phyloP scores from a whole-genome alignment of 2,329 filamentous ascomycete species.

The Colletotrichum sidae region DNA sequence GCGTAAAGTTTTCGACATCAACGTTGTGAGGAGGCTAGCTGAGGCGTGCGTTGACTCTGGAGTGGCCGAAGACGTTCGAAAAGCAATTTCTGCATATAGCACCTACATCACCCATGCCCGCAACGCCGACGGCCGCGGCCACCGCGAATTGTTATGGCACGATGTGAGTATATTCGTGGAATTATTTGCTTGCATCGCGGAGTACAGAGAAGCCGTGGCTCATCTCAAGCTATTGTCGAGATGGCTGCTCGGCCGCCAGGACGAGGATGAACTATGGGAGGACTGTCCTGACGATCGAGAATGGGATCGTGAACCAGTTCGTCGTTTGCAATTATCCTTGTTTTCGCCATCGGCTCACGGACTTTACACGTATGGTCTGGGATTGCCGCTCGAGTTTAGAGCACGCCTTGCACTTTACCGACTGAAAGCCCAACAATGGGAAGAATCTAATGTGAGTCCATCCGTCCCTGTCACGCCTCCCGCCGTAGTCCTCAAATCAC shows the following conservation, averaged over 20 bases:
- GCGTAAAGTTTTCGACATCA: constrained; percentile 64
- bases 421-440: constrained; percentile 73
- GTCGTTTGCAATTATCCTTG: constrained; percentile 71
- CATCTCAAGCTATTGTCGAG: constrained; percentile 79
- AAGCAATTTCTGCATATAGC: constrained; percentile 62
- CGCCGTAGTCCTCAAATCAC: constrained; percentile 27
- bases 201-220: constrained; percentile 73
- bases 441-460: constrained; percentile 78
- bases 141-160: constrained; percentile 72
- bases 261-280: constrained; percentile 78
- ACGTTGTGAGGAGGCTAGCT: constrained; percentile 65
- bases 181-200: constrained; percentile 74
- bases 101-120: constrained; percentile 57
- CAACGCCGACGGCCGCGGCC: constrained; percentile 43
- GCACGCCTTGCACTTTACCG: constrained; percentile 87
- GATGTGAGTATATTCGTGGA: constrained; percentile 89
- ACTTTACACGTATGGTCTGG: constrained; percentile 73
- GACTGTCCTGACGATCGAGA: constrained; percentile 83
- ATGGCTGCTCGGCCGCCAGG: constrained; percentile 82
- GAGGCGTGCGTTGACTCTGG: constrained; percentile 67
- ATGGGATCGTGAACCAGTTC: constrained; percentile 81
- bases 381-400: constrained; percentile 84
- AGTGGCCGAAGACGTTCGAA: constrained; percentile 54
- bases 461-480: neutral
- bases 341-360: constrained; percentile 69